Evolutionary conservation across 2,329 filamentous ascomycete species (phyloP).

Genomic region (Lachnellula suecica): DNA sequence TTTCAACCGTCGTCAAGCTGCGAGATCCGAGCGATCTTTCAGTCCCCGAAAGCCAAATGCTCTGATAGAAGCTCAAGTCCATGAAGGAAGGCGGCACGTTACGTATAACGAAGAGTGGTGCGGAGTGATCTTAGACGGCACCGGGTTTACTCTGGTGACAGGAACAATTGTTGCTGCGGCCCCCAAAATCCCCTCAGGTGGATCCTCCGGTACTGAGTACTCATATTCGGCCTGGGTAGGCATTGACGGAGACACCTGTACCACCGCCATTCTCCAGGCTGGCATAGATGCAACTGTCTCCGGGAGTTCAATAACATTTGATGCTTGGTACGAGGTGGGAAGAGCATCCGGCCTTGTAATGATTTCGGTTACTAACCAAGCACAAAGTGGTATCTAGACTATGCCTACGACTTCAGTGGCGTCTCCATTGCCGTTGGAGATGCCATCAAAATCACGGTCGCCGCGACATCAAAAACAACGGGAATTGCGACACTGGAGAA

Average conservation of each 20-base stretch:
- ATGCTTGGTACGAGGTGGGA: constrained; percentile 62
- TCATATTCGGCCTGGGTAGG: constrained; percentile 36
- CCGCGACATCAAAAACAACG: constrained; percentile 36
- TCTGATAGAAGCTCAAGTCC: not conserved
- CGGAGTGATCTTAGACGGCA: not conserved
- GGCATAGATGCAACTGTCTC: constrained; percentile 49
- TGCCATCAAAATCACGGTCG: constrained; percentile 21
- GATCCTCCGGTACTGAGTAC: not conserved
- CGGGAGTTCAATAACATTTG: constrained; percentile 40
- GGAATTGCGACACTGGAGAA: constrained; percentile 47
- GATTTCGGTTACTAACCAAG: no score
- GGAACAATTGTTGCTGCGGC: not conserved
- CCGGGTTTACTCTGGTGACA: not conserved
- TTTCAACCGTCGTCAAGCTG: no score
- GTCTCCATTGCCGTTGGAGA: constrained; percentile 44
- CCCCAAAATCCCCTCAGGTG: not conserved
- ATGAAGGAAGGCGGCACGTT: not conserved
- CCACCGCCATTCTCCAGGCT: constrained; percentile 51
- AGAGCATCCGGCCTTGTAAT: no score
- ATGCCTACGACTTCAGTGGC: constrained; percentile 20
- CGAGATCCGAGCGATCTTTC: no score
- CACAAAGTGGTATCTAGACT: constrained; percentile 47
- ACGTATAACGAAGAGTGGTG: not conserved
- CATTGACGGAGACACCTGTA: constrained; percentile 57
- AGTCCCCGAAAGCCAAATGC: not conserved